phyloP scores from a whole-genome alignment of 2,329 filamentous ascomycete genomes.

The Ascochyta fabae region DNA sequence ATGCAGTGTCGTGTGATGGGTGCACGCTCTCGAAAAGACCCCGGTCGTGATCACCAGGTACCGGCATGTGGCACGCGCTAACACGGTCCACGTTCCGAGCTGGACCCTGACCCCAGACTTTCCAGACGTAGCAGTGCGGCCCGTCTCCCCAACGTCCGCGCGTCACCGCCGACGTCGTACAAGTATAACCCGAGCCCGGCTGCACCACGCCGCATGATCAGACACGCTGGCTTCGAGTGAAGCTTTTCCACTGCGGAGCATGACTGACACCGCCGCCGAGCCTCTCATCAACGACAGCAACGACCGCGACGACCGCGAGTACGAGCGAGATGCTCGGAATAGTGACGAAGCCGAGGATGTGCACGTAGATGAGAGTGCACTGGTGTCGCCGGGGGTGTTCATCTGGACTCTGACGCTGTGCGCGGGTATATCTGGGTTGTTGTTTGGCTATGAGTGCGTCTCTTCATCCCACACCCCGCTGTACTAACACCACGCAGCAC shows the following conservation, averaged over 20 bases:
- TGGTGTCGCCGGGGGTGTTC: slow-evolving; percentile 49
- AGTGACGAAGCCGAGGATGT: background rate
- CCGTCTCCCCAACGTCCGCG: slow-evolving; percentile 1
- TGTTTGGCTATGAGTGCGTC: slow-evolving; percentile 67
- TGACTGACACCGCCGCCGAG: slow-evolving; percentile 41
- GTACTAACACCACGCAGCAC: slow-evolving; percentile 50
- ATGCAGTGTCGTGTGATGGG: background rate
- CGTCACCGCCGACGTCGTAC: slow-evolving; percentile 17
- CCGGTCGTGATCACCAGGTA: slow-evolving; percentile 2
- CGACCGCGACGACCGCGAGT: background rate
- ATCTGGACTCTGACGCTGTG: slow-evolving; percentile 64
- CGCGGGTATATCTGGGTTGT: slow-evolving; percentile 63
- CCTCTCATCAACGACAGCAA: slow-evolving; percentile 36
- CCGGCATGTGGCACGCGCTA: background rate
- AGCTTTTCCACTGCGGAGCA: slow-evolving; percentile 24
- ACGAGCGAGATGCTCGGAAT: background rate
- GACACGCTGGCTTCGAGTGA: too few relatives aligned
- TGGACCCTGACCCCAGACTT: background rate
- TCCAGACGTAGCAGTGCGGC: slow-evolving; percentile 8
- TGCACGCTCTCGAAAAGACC: background rate
- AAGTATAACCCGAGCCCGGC: slow-evolving; percentile 15
- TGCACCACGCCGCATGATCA: too few relatives aligned
- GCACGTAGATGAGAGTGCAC: slow-evolving; percentile 36
- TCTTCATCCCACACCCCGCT: background rate
- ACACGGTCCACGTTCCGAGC: background rate